Evolutionary conservation across 2,329 filamentous ascomycete genomes (phyloP).

Genomic region (Macrophomina tecta): DNA sequence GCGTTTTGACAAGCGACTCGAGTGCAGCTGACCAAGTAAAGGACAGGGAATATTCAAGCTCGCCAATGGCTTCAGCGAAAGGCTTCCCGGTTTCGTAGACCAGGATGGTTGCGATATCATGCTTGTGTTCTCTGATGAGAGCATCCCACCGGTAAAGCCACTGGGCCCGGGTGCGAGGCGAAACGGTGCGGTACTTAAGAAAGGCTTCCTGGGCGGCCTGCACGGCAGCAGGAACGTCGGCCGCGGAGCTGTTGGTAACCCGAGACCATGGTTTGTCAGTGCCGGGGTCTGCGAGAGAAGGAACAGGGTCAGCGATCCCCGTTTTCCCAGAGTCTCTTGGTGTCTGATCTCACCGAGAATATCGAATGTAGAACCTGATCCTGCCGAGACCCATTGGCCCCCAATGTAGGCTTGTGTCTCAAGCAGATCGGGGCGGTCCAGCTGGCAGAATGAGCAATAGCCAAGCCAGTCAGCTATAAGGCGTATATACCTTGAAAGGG

Average conservation of each 20-base stretch:
- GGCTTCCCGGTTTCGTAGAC: constrained; percentile 65
- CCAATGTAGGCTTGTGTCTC: constrained; percentile 60
- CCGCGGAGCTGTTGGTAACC: constrained; percentile 56
- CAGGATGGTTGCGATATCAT: constrained; percentile 68
- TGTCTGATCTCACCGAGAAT: constrained; percentile 52
- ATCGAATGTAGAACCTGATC: constrained; percentile 63
- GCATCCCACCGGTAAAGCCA: constrained; percentile 69
- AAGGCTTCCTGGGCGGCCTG: constrained; percentile 66
- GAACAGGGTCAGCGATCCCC: neutral
- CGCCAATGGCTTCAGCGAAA: constrained; percentile 57
- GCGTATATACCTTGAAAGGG: constrained; percentile 50
- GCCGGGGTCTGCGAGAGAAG: constrained; percentile 53
- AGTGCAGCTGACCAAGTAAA: constrained; percentile 52
- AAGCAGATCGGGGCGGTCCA: constrained; percentile 61
- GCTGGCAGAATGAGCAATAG: constrained; percentile 41
- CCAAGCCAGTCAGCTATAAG: neutral
- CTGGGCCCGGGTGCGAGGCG: constrained; percentile 66
- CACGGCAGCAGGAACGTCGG: constrained; percentile 68
- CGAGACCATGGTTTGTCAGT: constrained; percentile 56
- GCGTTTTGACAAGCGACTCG: too few relatives aligned
- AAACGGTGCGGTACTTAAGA: constrained; percentile 63
- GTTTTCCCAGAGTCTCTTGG: neutral
- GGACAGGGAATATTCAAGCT: constrained; percentile 60
- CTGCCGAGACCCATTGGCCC: constrained; percentile 61
- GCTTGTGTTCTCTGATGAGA: constrained; percentile 65